A percentile compares a stretch with the other conserved stretches of the same genome.
Conservation (phyloP, 805 yeast genomes). For the Grigorovia jiainica region DNA sequence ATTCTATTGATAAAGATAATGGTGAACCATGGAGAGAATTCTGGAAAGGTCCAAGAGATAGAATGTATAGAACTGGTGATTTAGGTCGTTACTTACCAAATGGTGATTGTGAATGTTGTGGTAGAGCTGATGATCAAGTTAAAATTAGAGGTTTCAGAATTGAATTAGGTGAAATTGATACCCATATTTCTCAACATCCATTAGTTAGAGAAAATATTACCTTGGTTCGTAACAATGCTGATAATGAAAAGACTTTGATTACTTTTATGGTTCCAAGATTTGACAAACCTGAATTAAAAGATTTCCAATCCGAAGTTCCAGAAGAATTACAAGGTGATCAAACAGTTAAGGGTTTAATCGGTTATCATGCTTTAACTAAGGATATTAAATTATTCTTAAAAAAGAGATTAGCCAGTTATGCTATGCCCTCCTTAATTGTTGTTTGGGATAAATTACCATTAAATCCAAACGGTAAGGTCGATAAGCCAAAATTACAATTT, state of each 20-base stretch:
- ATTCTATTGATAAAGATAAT: conserved; percentile 41
- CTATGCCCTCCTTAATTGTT: conserved; percentile 85
- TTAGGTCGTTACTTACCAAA: conserved; percentile 93
- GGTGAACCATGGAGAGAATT: conserved; percentile 58
- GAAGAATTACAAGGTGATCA: conserved; percentile 41
- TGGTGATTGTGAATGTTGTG: conserved; percentile 96
- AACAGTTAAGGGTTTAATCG: conserved; percentile 69
- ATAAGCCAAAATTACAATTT: conserved; percentile 92
- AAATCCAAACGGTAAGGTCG: conserved; percentile 97
- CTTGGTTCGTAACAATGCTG: conserved; percentile 81
- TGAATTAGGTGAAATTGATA: conserved; percentile 96
- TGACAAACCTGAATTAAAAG: conserved; percentile 37
- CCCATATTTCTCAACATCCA: conserved; percentile 91
- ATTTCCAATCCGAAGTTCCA: conserved; percentile 36
- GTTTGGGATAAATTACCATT: conserved; percentile 81
- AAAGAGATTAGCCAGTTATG: conserved; percentile 84
- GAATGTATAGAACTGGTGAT: conserved; percentile 95
- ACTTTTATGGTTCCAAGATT: conserved; percentile 85
- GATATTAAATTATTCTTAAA: conserved; percentile 76
- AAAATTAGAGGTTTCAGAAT: conserved; percentile 98
- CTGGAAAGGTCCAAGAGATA: conserved; percentile 93
- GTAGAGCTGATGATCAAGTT: conserved; percentile 98
- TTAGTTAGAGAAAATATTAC: conserved; percentile 88
- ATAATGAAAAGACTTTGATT: conserved; percentile 84
- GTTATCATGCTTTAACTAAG: conserved; percentile 66